Conservation (phyloP, 2,329 filamentous ascomycete species). For the Alternaria arbusti region DNA sequence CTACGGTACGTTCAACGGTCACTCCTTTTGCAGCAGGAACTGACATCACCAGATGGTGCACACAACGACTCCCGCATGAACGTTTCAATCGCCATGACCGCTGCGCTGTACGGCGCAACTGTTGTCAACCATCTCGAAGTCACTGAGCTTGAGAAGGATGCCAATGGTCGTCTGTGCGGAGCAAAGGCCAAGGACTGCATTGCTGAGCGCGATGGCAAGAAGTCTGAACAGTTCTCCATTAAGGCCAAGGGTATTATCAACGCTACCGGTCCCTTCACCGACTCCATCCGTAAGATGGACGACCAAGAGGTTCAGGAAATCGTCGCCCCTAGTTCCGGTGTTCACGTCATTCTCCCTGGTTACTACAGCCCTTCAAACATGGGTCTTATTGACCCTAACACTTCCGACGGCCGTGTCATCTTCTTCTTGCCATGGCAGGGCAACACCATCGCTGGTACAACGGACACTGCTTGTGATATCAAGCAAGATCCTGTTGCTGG, state of each 20-base stretch:
- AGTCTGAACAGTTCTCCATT: constrained; percentile 69
- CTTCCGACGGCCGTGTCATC: constrained; percentile 86
- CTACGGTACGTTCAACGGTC: constrained; percentile 62
- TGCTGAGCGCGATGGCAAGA: constrained; percentile 68
- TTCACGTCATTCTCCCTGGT: constrained; percentile 84
- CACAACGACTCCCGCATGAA: constrained; percentile 96
- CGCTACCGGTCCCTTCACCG: constrained; percentile 86
- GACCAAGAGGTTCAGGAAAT: constrained; percentile 75
- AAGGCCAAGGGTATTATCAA: constrained; percentile 84
- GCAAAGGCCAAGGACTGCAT: constrained; percentile 76
- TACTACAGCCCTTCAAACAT: constrained; percentile 87
- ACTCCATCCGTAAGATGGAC: constrained; percentile 85
- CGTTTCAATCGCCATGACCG: constrained; percentile 85
- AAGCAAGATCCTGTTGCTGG: constrained; percentile 75
- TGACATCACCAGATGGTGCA: constrained; percentile 69
- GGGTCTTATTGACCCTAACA: constrained; percentile 85
- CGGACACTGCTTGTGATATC: constrained; percentile 77
- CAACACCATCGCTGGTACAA: constrained; percentile 89
- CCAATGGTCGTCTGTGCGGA: constrained; percentile 73
- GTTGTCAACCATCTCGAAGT: constrained; percentile 86
- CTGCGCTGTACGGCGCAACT: constrained; percentile 83
- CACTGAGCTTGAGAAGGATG: constrained; percentile 76
- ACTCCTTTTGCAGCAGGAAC: constrained; percentile 3
- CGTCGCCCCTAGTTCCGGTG: constrained; percentile 82
- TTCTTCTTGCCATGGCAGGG: constrained; percentile 95